Base-by-base conservation (phyloP, 371 early-diverging fungal species). In the Modicella reniformis region DNA sequence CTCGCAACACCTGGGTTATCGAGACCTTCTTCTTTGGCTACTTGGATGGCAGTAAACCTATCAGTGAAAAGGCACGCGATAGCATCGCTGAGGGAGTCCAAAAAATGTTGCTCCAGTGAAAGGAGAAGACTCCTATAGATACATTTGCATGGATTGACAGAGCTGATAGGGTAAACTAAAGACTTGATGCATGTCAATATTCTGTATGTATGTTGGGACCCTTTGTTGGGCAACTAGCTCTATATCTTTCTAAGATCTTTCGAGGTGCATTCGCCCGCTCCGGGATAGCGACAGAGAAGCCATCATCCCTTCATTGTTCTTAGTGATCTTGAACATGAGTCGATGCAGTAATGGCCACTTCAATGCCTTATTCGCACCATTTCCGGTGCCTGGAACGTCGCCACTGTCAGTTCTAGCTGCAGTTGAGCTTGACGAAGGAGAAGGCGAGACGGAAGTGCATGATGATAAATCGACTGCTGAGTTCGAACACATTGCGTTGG, bases 11-110 rank as follows among this genome's bases (percentile, higher is more conserved):
- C 2, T 91, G 91, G 93, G 52, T 92, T 7, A 85, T 89, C 3
- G 84, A 86, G 29, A 84, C 86, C 48, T 84, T 92, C 60, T 72
- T 91, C 41, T 85, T 89, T 75, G 86, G 87, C 0, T 92, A 92
- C 65, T 69, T 92, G 23, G 71, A 85, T 9, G 85, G 86, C 25
- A 80, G 83, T 3, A 75, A 83, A 52, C 89, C 90, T 13, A 88
- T 91, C 25, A 86, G 88, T 59, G 76, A 83, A 25, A 83, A 83
- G 81, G 83, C 79, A 10, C 70, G 79, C 47, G 72, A 72, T 19
- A 77, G 73, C 64, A 70, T 81, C 44, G 58, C 72, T 17, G 53
- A 69, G 1, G 72, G 68, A 17, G 70, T 81, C 34, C 79, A 77
- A 26, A 55, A 77, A n/a, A 48, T 77, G n/a, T 30, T 77, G 57